Percentiles rank a stretch among this genome's conserved stretches.
Evolutionary conservation across 805 yeast species (phyloP).

Genomic region (Barnettozyma sucrosica): DNA sequence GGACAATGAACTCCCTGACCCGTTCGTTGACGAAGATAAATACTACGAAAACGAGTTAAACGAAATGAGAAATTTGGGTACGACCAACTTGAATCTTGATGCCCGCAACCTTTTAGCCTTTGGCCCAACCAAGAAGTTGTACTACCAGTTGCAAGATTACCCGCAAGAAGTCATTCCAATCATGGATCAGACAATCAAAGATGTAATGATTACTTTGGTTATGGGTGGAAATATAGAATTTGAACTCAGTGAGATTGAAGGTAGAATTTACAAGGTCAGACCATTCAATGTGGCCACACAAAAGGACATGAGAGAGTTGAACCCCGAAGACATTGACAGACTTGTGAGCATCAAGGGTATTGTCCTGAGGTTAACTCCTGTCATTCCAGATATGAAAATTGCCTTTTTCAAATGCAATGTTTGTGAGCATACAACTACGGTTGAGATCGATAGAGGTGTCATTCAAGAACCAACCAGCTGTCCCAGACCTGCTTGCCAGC

Average conservation of each 20-base stretch:
- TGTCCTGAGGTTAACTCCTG: constrained; percentile 80
- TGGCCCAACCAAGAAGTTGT: constrained; percentile 70
- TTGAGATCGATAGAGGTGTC: constrained; percentile 90
- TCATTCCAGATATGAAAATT: constrained; percentile 96
- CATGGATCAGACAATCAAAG: constrained; percentile 94
- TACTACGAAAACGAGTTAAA: constrained; percentile 70
- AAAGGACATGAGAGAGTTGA: constrained; percentile 84
- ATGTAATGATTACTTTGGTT: constrained; percentile 73
- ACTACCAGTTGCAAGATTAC: constrained; percentile 80
- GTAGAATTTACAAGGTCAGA: constrained; percentile 77
- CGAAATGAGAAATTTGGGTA: constrained; percentile 70
- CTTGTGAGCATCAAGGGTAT: constrained; percentile 87
- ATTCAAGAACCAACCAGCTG: constrained; percentile 91
- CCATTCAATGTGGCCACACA: constrained; percentile 75
- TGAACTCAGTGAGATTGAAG: constrained; percentile 62
- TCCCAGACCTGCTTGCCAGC: constrained; percentile 83
- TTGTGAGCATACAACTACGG: constrained; percentile 87
- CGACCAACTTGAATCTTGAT: constrained; percentile 80
- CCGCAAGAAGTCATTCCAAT: constrained; percentile 97
- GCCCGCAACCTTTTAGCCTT: constrained; percentile 72
- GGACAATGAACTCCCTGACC: constrained; percentile 32
- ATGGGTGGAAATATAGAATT: constrained; percentile 49
- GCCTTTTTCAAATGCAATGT: constrained; percentile 95
- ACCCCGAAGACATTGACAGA: constrained; percentile 93
- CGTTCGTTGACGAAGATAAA: constrained; percentile 61